These are phyloP conservation scores for Exophiala alcalophila DNA, from an alignment of 2,329 filamentous ascomycete genomes.

Conservation along the genomic window DNA sequence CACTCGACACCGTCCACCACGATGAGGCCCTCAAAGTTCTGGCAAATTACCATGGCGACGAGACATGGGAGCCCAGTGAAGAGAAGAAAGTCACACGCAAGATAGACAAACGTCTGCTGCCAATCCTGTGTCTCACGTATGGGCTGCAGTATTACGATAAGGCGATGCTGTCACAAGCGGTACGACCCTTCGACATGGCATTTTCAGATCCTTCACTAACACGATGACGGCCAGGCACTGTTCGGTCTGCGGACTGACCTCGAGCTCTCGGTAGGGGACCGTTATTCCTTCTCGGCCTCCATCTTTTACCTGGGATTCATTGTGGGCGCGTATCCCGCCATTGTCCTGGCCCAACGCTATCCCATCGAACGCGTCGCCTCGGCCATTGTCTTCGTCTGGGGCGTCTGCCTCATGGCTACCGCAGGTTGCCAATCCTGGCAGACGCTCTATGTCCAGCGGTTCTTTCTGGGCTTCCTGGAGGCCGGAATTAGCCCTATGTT, in stretches of 20 bases:
- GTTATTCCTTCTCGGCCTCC: constrained; percentile 37
- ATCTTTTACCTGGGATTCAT: constrained; percentile 73
- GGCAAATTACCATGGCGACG: constrained; percentile 14
- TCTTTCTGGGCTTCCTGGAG: constrained; percentile 62
- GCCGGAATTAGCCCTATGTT: constrained; percentile 64
- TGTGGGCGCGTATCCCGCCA: constrained; percentile 69
- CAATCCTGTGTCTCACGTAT: constrained; percentile 52
- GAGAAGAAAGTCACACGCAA: constrained; percentile 20
- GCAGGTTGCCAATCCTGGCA: constrained; percentile 62
- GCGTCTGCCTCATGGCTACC: constrained; percentile 64
- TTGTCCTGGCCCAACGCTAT: constrained; percentile 66
- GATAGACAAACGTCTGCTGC: constrained; percentile 46
- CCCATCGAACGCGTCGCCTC: constrained; percentile 62
- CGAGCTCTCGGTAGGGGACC: constrained; percentile 39
- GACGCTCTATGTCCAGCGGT: constrained; percentile 64
- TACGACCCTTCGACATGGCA: constrained; percentile 28
- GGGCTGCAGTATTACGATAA: constrained; percentile 17
- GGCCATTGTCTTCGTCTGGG: constrained; percentile 63
- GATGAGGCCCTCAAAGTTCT: constrained; percentile 26
- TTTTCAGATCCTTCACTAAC: neutral
- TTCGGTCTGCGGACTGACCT: constrained; percentile 45
- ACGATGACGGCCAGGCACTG: constrained; percentile 34
- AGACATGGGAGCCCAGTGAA: constrained; percentile 17
- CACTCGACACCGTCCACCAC: constrained; percentile 20
- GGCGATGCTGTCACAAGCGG: constrained; percentile 55